Percentiles rank a stretch among this genome's conserved stretches.
phyloP scores from a whole-genome alignment of 2,329 filamentous ascomycete species.

The Sphaerulina populicola region DNA sequence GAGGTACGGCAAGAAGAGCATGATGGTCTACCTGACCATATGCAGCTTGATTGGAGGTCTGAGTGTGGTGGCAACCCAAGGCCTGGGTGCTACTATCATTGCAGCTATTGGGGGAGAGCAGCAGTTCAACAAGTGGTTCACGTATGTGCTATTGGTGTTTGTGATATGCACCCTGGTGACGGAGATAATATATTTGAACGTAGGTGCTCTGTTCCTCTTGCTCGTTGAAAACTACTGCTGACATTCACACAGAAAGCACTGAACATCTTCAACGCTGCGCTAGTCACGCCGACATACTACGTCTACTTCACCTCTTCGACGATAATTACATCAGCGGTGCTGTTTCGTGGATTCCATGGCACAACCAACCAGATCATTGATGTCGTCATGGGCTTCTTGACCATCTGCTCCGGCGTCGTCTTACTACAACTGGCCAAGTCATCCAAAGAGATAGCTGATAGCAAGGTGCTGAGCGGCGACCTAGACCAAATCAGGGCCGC shows the following conservation, averaged over 20 bases:
- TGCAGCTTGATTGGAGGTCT: slow-evolving; percentile 91
- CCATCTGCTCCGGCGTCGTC: slow-evolving; percentile 87
- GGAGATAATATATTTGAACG: slow-evolving; percentile 92
- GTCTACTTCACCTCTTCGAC: slow-evolving; percentile 96
- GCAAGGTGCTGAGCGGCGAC: slow-evolving; percentile 84
- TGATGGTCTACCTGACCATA: slow-evolving; percentile 94
- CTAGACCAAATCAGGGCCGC: slow-evolving; percentile 93
- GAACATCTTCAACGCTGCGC: slow-evolving; percentile 90
- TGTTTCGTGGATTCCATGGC: slow-evolving; percentile 92
- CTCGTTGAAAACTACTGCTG: slow-evolving; percentile 4
- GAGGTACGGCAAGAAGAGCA: slow-evolving; percentile 87
- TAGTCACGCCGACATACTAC: slow-evolving; percentile 97
- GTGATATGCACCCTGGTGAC: slow-evolving; percentile 81
- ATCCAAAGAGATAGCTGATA: slow-evolving; percentile 90
- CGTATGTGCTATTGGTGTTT: slow-evolving; percentile 86
- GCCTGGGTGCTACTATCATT: slow-evolving; percentile 81
- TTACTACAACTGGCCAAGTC: slow-evolving; percentile 95
- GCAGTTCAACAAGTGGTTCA: slow-evolving; percentile 96
- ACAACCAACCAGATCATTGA: slow-evolving; percentile 71
- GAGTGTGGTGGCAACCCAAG: slow-evolving; percentile 91
- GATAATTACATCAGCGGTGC: slow-evolving; percentile 83
- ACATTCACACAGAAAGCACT: slow-evolving; percentile 73
- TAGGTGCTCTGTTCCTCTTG: slow-evolving; percentile 46
- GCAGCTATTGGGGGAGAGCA: slow-evolving; percentile 71
- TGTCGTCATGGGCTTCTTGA: slow-evolving; percentile 85